phyloP scores from a whole-genome alignment of 192 early-diverging fungal species.

The Diversispora epigaea region DNA sequence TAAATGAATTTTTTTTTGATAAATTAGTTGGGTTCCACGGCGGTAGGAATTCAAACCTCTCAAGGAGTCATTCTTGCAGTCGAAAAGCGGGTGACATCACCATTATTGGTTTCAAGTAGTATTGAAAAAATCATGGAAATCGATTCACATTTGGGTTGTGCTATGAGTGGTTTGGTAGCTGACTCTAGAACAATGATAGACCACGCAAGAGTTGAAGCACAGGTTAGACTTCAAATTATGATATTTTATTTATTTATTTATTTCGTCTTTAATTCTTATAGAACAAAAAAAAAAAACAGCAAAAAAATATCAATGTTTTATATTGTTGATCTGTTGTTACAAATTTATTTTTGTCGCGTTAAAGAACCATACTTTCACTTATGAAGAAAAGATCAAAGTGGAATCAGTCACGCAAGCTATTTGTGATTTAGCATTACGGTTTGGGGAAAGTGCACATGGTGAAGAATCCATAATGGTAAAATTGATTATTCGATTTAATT shows the following conservation, averaged over 20 bases:
- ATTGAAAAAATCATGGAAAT: constrained; percentile 99
- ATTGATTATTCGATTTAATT: background rate
- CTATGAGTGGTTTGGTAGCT: constrained; percentile 95
- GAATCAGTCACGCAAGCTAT: constrained; percentile 97
- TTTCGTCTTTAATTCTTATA: background rate
- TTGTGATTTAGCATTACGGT: constrained; percentile 95
- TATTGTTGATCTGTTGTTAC: background rate
- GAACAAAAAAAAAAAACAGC: too few relatives aligned
- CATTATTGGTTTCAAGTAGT: constrained; percentile 87
- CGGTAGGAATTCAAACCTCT: constrained; percentile 95
- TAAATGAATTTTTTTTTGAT: background rate
- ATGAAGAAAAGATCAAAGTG: constrained; percentile 92
- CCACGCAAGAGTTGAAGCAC: constrained; percentile 93
- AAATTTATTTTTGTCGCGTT: background rate
- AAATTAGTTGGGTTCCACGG: constrained; percentile 87
- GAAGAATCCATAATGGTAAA: constrained; percentile 95
- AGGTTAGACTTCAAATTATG: constrained; percentile 55
- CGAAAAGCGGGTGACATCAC: constrained; percentile 94
- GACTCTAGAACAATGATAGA: constrained; percentile 99
- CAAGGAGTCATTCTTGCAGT: constrained; percentile 94
- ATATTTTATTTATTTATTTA: background rate
- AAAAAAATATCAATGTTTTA: background rate
- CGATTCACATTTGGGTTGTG: constrained; percentile 92
- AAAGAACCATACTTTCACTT: constrained; percentile 94
- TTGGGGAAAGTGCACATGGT: constrained; percentile 95